These are phyloP conservation scores for Lactarius akahatsu DNA, from an alignment of 768 basidiomycete genomes.

Conservation along the genomic window DNA sequence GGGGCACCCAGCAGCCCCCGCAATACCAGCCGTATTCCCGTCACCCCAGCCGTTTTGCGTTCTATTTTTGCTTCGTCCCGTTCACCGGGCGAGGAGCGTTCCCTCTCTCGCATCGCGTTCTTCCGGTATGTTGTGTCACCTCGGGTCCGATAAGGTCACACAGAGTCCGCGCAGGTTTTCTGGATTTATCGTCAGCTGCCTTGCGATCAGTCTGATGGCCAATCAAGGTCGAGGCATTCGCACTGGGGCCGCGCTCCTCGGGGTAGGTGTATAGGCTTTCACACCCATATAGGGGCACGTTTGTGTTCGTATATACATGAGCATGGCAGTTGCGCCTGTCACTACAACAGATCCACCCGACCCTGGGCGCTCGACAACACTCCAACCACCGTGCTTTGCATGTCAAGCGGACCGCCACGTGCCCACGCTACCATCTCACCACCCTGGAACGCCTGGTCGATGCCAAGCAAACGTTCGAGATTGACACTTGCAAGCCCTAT, in stretches of 20 bases:
- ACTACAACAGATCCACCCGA: slow-evolving; percentile 34
- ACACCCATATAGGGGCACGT: not conserved
- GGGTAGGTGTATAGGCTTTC: slow-evolving; percentile 46
- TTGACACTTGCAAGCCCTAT: slow-evolving; percentile 43
- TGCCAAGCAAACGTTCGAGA: slow-evolving; percentile 45
- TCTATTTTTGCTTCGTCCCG: slow-evolving; percentile 87
- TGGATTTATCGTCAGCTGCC: slow-evolving; percentile 79
- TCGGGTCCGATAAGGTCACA: slow-evolving; percentile 7
- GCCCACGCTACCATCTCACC: slow-evolving; percentile 37
- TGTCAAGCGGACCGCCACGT: slow-evolving; percentile 38
- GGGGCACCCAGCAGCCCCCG: slow-evolving; percentile 42
- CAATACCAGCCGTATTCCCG: slow-evolving; percentile 67
- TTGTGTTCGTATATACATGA: slow-evolving; percentile 5
- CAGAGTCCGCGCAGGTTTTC: slow-evolving; percentile 54
- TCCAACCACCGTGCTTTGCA: slow-evolving; percentile 38
- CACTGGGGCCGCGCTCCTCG: slow-evolving; percentile 63
- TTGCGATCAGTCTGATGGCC: slow-evolving; percentile 74
- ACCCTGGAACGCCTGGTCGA: slow-evolving; percentile 26
- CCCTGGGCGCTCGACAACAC: slow-evolving; percentile 36
- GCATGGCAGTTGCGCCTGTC: not conserved
- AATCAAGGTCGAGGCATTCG: slow-evolving; percentile 68
- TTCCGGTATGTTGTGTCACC: slow-evolving; percentile 55
- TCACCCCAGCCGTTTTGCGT: slow-evolving; percentile 77
- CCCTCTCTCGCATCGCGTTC: slow-evolving; percentile 82
- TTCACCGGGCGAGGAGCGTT: slow-evolving; percentile 76